These are phyloP conservation scores for Suillus variegatus DNA, from an alignment of 768 basidiomycete genomes.

Conservation along the genomic window DNA sequence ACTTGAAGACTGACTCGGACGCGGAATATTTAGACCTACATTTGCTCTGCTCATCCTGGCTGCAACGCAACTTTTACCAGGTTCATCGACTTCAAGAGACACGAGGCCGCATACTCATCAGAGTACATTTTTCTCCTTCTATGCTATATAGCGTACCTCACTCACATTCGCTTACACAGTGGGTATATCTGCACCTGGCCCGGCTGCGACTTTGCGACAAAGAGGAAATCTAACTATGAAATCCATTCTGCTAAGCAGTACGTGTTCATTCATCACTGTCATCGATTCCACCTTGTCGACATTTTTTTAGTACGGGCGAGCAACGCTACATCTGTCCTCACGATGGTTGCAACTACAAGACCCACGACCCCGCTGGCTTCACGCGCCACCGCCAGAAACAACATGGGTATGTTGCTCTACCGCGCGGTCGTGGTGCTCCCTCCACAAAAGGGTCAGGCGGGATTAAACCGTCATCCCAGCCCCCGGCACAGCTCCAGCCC, in stretches of 20 bases:
- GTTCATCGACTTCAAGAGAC: constrained; percentile 22
- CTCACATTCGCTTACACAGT: constrained; percentile 11
- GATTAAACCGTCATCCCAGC: not conserved
- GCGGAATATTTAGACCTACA: constrained; percentile 8
- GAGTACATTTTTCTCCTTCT: not conserved
- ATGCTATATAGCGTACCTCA: not conserved
- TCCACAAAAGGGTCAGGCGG: not conserved
- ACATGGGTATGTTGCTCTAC: constrained; percentile 23
- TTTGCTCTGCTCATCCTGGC: constrained; percentile 11
- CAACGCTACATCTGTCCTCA: constrained; percentile 7
- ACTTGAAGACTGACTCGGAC: not conserved
- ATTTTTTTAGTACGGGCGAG: constrained; percentile 22
- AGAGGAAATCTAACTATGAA: constrained; percentile 18
- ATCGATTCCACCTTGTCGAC: not conserved
- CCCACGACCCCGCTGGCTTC: constrained; percentile 25
- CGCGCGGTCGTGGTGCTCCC: not conserved
- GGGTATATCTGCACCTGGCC: constrained; percentile 17
- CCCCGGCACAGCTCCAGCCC: not conserved
- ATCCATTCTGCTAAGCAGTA: constrained; percentile 26
- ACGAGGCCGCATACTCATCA: constrained; percentile 11
- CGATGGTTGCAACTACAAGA: constrained; percentile 18
- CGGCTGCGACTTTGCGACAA: constrained; percentile 16
- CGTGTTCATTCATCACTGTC: not conserved
- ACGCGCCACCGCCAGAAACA: constrained; percentile 24
- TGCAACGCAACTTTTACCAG: constrained; percentile 21